phyloP scores from a whole-genome alignment of 805 yeast genomes.

The Jamesozyma rosinii region DNA sequence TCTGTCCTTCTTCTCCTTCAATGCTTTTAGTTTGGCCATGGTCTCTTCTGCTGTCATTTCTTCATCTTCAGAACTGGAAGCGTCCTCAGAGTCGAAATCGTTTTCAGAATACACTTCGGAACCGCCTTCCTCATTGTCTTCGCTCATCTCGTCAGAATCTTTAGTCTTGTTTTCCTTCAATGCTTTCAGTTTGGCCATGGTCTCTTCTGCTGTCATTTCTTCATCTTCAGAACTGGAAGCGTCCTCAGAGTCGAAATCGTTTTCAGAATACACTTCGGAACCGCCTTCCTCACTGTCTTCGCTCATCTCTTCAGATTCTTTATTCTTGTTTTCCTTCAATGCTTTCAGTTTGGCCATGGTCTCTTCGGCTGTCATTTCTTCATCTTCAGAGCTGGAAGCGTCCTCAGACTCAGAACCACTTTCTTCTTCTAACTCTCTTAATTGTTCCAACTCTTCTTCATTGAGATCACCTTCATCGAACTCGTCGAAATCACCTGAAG shows the following conservation, averaged over 20 bases:
- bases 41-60: constrained; percentile 31
- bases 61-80: constrained; percentile 14
- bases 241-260: constrained; percentile 7
- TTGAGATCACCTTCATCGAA: constrained; percentile 34
- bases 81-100: constrained; percentile 17
- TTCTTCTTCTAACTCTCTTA: constrained; percentile 22
- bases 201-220: constrained; percentile 34
- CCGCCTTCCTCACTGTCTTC: constrained; percentile 18
- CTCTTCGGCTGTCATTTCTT: constrained; percentile 28
- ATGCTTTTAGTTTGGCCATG: constrained; percentile 28
- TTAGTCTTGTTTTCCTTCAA: constrained; percentile 15
- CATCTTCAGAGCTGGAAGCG: constrained; percentile 14
- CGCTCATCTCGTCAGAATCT: constrained; percentile 4
- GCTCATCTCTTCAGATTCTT: constrained; percentile 1
- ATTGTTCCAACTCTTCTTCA: constrained; percentile 29
- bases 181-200: constrained; percentile 37
- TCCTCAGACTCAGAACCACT: too few relatives aligned
- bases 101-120: too few relatives aligned
- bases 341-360: constrained; percentile 31
- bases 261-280: too few relatives aligned
- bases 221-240: constrained; percentile 9
- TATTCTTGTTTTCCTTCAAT: not conserved
- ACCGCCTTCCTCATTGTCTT: constrained; percentile 4
- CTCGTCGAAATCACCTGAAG: constrained; percentile 37
- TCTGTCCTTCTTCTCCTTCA: constrained; percentile 11